Percentiles rank a stretch among this genome's conserved stretches.
Evolutionary conservation across 305 asterid species (phyloP).

Genomic region (Plantago coronopus): DNA sequence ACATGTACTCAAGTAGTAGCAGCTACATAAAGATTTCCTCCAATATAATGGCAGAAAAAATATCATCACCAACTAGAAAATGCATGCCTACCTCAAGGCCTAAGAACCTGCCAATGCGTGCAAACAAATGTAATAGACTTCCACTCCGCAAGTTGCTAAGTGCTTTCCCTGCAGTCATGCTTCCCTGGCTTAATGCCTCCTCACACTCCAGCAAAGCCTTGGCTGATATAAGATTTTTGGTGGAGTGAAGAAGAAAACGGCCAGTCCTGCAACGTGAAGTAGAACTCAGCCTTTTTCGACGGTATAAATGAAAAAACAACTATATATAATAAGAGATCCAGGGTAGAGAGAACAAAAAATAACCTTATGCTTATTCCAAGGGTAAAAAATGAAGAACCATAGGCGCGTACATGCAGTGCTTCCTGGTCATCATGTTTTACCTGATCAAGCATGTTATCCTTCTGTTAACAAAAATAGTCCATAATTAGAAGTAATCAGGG

Average conservation of each 20-base stretch:
- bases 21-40: not conserved
- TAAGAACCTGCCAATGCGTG: slow-evolving; percentile 86
- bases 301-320: not conserved
- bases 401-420: slow-evolving; percentile 85
- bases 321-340: not conserved
- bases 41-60: no score
- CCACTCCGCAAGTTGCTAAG: slow-evolving; percentile 77
- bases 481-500: slow-evolving; percentile 14
- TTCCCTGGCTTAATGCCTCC: slow-evolving; percentile 92
- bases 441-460: slow-evolving; percentile 36
- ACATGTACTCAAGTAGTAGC: not conserved
- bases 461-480: slow-evolving; percentile 34
- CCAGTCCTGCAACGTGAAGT: slow-evolving; percentile 71
- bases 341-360: slow-evolving; percentile 11
- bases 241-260: slow-evolving; percentile 78
- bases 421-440: slow-evolving; percentile 70
- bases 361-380: slow-evolving; percentile 97
- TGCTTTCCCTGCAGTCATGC: slow-evolving; percentile 67
- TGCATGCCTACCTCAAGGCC: slow-evolving; percentile 80
- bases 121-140: slow-evolving; percentile 83
- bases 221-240: slow-evolving; percentile 69
- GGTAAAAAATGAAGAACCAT: slow-evolving; percentile 83
- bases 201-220: slow-evolving; percentile 72
- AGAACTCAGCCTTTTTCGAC: slow-evolving; percentile 19
- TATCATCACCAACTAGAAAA: not conserved